Evolutionary conservation across 495 filamentous ascomycete species (phyloP), one percentile per base, ranked within the genome.

Genomic region (Penicillium coprophilum): DNA sequence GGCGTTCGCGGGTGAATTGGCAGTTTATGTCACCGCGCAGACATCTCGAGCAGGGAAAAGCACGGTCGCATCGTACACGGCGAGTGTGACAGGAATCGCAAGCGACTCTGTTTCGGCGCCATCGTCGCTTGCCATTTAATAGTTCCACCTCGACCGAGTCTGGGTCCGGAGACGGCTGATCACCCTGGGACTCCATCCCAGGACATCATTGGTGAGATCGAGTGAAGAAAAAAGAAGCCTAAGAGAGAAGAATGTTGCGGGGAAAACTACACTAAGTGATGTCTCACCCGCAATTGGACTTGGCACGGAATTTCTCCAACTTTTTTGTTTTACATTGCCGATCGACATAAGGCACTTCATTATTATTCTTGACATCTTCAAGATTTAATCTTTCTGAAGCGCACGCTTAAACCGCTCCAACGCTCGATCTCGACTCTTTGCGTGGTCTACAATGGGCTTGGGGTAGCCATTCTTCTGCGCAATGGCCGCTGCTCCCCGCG

Each of bases 381-480:
- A 10, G 11, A 17, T 40, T 40, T 21, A 38, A 2, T 8, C 27
- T 17, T 59, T 60, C 46, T 68, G 50, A 3, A 71, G 21, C 10
- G 63, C 89, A 32, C 70, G 75, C 73, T 96, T 96, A 68, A 92
- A 96, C 61, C 84, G 81, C 49, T 68, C 76, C 62, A 95, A 72
- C 30, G 87, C 86, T 61, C 82, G 73, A 30, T 87, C 82, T 61
- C 91, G 80, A 50, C 77, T 77, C 30, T 70, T 71, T 63, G 85
- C 84, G 68, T 97, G 92, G 17, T 88, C 80, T 10, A 96, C 89
- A 57, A 91, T 84, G 24, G 79, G 80, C 70, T 72, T 73, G 11
- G 92, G 91, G 75, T 97, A 96, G 10, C 86, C 87, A 38, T 76
- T 75, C 73, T 81, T 85, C 71, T 77, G 75, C 24, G 85, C 88